Conservation (phyloP, 192 early-diverging fungal genomes). For the Powellomyces hirtus region DNA sequence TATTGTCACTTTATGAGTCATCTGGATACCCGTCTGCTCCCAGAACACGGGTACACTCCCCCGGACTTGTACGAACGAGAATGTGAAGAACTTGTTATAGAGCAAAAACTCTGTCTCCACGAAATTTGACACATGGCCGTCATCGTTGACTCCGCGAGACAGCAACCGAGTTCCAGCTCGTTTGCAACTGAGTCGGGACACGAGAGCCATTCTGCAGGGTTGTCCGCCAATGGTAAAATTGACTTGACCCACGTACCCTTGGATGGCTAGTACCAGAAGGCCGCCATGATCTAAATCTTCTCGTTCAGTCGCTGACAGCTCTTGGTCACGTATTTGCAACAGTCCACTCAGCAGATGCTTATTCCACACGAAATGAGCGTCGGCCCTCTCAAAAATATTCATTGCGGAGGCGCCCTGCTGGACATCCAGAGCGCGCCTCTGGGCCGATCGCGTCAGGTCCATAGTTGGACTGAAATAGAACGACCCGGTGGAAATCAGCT, state of each 20-base stretch:
- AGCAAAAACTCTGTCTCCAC: constrained; percentile 93
- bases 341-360: constrained; percentile 75
- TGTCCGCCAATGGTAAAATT: constrained; percentile 31
- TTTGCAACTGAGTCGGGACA: constrained; percentile 77
- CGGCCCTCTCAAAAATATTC: constrained; percentile 57
- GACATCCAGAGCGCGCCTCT: constrained; percentile 57
- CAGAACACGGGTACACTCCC: constrained; percentile 94
- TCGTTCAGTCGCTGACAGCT: constrained; percentile 64
- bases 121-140: constrained; percentile 97
- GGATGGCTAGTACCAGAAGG: constrained; percentile 71
- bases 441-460: constrained; percentile 82
- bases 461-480: constrained; percentile 91
- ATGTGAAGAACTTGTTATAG: constrained; percentile 48
- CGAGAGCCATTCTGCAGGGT: constrained; percentile 41
- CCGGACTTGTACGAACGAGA: constrained; percentile 80
- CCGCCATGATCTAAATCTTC: constrained; percentile 69
- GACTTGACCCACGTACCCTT: constrained; percentile 70
- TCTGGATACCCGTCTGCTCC: constrained; percentile 85
- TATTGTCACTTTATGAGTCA: constrained; percentile 79
- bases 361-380: constrained; percentile 92
- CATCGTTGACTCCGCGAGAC: constrained; percentile 94
- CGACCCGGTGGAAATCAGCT: constrained; percentile 78
- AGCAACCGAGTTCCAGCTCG: constrained; percentile 89
- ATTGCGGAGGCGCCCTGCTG: constrained; percentile 12
- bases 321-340: constrained; percentile 71